phyloP scores from a whole-genome alignment of 2,329 filamentous ascomycete genomes.

The Calonectria fujianensis region DNA sequence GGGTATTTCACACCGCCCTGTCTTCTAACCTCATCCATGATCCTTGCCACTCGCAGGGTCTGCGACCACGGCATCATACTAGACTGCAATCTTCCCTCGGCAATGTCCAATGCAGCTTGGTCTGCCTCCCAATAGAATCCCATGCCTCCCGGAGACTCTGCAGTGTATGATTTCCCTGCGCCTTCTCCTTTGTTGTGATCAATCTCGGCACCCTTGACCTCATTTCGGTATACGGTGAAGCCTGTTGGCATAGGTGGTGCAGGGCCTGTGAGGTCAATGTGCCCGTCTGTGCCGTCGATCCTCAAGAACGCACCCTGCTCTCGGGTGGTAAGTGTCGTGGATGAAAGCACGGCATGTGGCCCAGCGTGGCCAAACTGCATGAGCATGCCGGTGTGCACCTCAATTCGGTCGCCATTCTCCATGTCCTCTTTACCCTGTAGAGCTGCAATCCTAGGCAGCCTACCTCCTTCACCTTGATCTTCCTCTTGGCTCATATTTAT shows the following conservation, averaged over 20 bases:
- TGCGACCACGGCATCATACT: slow-evolving; percentile 65
- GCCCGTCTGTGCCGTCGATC: slow-evolving; percentile 14
- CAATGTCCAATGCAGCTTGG: slow-evolving; percentile 62
- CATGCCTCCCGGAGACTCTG: slow-evolving; percentile 44
- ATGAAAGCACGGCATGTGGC: slow-evolving; percentile 2
- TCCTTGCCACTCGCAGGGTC: slow-evolving; percentile 65
- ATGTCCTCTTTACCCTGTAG: slow-evolving; percentile 2
- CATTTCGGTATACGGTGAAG: slow-evolving; percentile 1
- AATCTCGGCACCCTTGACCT: neutral
- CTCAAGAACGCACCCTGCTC: slow-evolving; percentile 2
- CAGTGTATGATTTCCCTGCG: neutral
- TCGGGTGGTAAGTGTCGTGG: slow-evolving; percentile 9
- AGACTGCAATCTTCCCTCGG: slow-evolving; percentile 60
- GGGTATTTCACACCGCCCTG: slow-evolving; percentile 55
- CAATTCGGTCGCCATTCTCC: neutral
- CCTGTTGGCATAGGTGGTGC: slow-evolving; percentile 2
- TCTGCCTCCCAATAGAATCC: slow-evolving; percentile 67
- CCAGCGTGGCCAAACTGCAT: slow-evolving; percentile 19
- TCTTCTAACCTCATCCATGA: slow-evolving; percentile 66
- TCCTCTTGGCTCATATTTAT: slow-evolving; percentile 4
- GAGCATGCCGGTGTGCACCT: slow-evolving; percentile 16
- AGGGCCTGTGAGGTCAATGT: neutral
- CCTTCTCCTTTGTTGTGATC: neutral
- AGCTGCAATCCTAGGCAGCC: slow-evolving; percentile 2
- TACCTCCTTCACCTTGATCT: slow-evolving; percentile 3